phyloP scores from a whole-genome alignment of 2,329 filamentous ascomycete genomes.

The Fusarium tuaranense region DNA sequence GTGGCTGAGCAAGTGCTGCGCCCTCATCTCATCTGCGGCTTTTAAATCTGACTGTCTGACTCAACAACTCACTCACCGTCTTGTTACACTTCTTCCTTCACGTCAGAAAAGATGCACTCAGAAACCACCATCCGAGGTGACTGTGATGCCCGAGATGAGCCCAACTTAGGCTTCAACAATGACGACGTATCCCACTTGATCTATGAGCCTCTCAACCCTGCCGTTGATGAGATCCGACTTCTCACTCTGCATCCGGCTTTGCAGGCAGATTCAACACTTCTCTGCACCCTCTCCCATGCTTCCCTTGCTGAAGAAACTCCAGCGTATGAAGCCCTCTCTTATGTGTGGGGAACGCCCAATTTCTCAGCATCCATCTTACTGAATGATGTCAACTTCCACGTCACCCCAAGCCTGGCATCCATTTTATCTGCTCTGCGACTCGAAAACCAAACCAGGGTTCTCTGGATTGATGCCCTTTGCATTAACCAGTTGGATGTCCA shows the following conservation, averaged over 20 bases:
- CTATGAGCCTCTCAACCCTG: background rate
- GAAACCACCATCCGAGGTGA: background rate
- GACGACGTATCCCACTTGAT: background rate
- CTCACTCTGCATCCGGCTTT: slow-evolving; percentile 4
- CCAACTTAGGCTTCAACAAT: background rate
- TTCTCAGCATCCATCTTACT: slow-evolving; percentile 10
- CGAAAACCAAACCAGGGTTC: accelerated
- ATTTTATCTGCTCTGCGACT: background rate
- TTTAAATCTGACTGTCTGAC: background rate
- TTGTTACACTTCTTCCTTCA: background rate
- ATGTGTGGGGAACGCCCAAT: slow-evolving; percentile 23
- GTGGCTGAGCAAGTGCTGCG: background rate
- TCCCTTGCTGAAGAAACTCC: background rate
- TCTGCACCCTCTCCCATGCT: background rate
- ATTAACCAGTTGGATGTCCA: slow-evolving; percentile 23
- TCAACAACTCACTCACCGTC: background rate
- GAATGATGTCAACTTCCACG: background rate
- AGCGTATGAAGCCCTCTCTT: slow-evolving; percentile 27
- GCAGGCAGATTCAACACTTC: background rate
- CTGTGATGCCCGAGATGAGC: background rate
- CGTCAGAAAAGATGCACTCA: background rate
- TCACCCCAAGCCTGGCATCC: slow-evolving; percentile 11
- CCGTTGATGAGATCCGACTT: slow-evolving; percentile 4
- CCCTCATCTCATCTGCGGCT: background rate
- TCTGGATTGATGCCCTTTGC: slow-evolving; percentile 34